Evolutionary conservation across 257 asterid genomes (phyloP).

Genomic region (Solanum clarkiae): DNA sequence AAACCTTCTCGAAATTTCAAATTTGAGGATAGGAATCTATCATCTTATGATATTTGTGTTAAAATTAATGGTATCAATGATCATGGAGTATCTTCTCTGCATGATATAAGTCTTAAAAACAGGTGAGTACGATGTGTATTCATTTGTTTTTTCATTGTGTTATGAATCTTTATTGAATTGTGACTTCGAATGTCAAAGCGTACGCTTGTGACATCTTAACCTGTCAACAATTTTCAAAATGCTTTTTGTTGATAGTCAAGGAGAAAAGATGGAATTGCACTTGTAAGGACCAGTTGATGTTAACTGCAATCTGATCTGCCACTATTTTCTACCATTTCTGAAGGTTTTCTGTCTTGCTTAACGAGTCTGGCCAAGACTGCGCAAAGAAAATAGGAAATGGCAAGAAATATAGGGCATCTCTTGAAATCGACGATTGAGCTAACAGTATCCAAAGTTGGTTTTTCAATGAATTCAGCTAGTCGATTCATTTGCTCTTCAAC

Average conservation of each 20-base stretch:
- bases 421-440: slow-evolving; percentile 20
- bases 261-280: neutral
- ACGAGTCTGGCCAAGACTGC: neutral
- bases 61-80: neutral
- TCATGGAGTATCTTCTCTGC: neutral
- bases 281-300: neutral
- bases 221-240: neutral
- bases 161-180: neutral
- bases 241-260: neutral
- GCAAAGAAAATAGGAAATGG: slow-evolving; percentile 17
- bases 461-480: slow-evolving; percentile 2
- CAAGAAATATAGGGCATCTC: slow-evolving; percentile 34
- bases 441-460: slow-evolving; percentile 5
- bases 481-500: slow-evolving; percentile 40
- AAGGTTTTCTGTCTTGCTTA: neutral
- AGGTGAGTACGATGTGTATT: neutral
- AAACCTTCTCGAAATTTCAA: neutral
- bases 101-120: neutral
- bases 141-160: neutral
- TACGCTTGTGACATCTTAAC: neutral
- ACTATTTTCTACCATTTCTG: neutral
- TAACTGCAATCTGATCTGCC: neutral
- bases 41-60: neutral
- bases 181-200: neutral
- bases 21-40: neutral